phyloP scores from a whole-genome alignment of 306 rosid genomes.

The Arachis hypogaea region DNA sequence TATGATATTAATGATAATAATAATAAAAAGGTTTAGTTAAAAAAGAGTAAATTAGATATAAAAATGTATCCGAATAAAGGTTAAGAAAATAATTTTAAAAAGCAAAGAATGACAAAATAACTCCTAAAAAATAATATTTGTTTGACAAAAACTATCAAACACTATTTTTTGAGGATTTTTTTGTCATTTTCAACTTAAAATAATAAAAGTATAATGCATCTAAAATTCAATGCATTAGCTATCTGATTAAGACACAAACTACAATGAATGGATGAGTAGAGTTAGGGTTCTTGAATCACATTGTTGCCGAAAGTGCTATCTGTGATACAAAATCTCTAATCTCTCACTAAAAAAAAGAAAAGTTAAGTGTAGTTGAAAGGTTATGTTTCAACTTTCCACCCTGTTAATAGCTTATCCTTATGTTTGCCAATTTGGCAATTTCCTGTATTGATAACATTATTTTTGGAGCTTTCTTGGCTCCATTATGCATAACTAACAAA shows the following conservation, averaged over 20 bases:
- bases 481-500: neutral
- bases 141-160: no score
- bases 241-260: conserved; percentile 36
- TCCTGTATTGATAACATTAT: neutral
- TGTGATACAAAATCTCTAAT: no score
- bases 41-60: no score
- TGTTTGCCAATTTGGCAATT: neutral
- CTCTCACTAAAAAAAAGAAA: conserved; percentile 1
- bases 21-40: no score
- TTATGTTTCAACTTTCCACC: neutral
- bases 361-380: conserved; percentile 17
- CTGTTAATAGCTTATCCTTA: neutral
- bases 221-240: conserved; percentile 25
- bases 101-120: no score
- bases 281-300: no score
- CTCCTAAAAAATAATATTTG: no score
- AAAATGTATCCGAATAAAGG: no score
- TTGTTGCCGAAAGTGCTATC: no score
- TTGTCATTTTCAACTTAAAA: neutral
- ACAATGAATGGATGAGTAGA: neutral
- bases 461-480: neutral
- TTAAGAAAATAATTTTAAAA: no score
- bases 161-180: no score
- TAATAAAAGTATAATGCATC: neutral
- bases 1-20: no score